Base-by-base conservation (phyloP, 495 filamentous ascomycete genomes). In the Sabuloglossum arenarium region DNA sequence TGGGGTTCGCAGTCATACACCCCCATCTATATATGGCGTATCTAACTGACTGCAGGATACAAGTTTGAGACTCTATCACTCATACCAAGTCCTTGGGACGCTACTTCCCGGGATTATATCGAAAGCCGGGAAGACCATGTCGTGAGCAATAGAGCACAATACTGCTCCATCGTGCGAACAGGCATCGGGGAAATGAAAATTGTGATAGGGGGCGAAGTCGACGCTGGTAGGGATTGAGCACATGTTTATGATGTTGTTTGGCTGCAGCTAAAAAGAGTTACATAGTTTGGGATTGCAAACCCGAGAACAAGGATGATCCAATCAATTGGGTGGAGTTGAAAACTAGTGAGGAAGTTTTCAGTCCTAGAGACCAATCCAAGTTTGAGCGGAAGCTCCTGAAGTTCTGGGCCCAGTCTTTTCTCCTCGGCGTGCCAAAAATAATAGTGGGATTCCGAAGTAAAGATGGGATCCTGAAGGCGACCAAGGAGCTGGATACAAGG, bases 311-410 rank as follows among this genome's bases (percentile, higher is more conserved):
- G 52, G 78, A 79, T 34, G 72, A 73, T 4, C 80, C 84, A 1
- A 84, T 86, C 54, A 81, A 90, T 59, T 99, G 89, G 82, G 81
- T 99, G 16, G 91, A 99, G 66, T 73, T 99, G 51, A 99, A 99
- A 66, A 97, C 91, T 0, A 77, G 78, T 1, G 81, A 79, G n/a
- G 79, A 83, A 56, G 81, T 85, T 32, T 68, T 69, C 27, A 74
- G 70, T 32, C 73, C 81, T 0, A 74, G 78, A 32, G 83, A 87
- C 58, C 72, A 78, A 66, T 58, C 81, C 19, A 84, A 81, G 54
- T 94, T 84, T 61, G 86, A 99, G 67, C 76, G 84, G 11, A 97
- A 97, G 65, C 73, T 97, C 34, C 73, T 95, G 59, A 93, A 89
- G 58, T 94, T 86, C 70, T 99, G 91, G 91, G 83, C 87, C 19